Base-by-base conservation (phyloP, 176 grass and related monocot genomes). In the Eragrostis nindensis region DNA sequence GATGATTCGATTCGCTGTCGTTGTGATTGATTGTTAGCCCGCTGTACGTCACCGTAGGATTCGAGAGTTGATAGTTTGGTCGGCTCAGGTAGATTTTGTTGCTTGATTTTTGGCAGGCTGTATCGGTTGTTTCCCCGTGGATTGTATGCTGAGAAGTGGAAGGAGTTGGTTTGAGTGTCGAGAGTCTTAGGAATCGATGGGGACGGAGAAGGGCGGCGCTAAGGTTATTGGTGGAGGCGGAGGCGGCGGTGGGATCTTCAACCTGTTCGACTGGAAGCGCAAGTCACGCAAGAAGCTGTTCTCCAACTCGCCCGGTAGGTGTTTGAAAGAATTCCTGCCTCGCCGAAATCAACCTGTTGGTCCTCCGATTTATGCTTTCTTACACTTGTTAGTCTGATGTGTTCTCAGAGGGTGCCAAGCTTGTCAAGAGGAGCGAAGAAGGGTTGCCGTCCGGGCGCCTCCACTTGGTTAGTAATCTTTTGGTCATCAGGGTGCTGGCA, bases 261-360 rank as follows among this genome's bases (percentile, higher is more conserved):
- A 97, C 77, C 73, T 97, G 42, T 94, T 97, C 15, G 92, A 92
- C 78, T 92, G 91, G 87, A 97, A 92, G 53, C 77, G 89, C 21
- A 97, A 97, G 68, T 97, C 94, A 6, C 83, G 87, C 49, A 94
- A 94, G 89, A 97, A 92, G 81, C 60, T 97, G 24, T 97, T 97
- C 82, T 84, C 89, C 43, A 86, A 81, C 79, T 92, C 91, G 64
- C 87, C 85, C 5, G 94, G 94, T 97, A 90, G 66, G 77, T 85
- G 66, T 83, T 56, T 64, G 61, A 49, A 15, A 17, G 52, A 83
- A 80, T 73, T 15, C 59, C 27, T 76, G 11, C 3, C 14, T 70
- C 12, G 17, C 13, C 4, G 17, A 59, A 47, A 15, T 30, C 8
- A 25, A 38, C 46, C 0, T 61, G 15, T 61, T 82, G 7, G 25